Conservation (phyloP, 371 early-diverging fungal genomes). For the Lichtheimia corymbifera region DNA sequence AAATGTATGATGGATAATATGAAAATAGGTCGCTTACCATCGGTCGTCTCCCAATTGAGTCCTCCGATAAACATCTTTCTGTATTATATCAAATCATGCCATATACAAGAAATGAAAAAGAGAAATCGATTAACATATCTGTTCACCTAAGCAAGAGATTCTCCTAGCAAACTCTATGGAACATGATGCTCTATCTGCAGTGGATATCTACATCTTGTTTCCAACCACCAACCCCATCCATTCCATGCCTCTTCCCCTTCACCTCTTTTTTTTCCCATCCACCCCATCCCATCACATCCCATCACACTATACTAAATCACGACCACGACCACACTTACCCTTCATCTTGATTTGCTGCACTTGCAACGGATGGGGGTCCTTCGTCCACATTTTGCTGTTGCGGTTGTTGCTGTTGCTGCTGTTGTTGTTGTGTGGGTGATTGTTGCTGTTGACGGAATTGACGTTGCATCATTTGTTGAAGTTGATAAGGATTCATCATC, state of each 20-base stretch:
- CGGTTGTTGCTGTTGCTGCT: conserved; percentile 17
- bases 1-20: neutral
- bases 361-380: conserved; percentile 23
- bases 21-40: conserved; percentile 56
- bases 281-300: conserved; percentile 3
- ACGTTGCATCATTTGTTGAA: conserved; percentile 42
- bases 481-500: conserved; percentile 29
- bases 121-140: conserved; percentile 22
- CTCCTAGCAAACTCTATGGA: too few species aligned
- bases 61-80: conserved; percentile 94
- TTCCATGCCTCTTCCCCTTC: neutral
- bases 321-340: conserved; percentile 44
- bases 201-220: conserved; percentile 9
- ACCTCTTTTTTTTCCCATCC: neutral
- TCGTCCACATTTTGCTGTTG: conserved; percentile 13
- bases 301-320: neutral
- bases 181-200: conserved; percentile 12
- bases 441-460: conserved; percentile 30
- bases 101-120: conserved; percentile 7
- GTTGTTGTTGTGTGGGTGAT: conserved; percentile 21
- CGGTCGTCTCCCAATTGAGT: conserved; percentile 90
- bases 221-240: neutral
- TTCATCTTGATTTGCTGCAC: conserved; percentile 52
- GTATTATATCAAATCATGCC: conserved; percentile 18
- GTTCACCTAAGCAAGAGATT: conserved; percentile 15